Evolutionary conservation across 805 yeast genomes (phyloP).

Genomic region (Myxozyma neglecta): DNA sequence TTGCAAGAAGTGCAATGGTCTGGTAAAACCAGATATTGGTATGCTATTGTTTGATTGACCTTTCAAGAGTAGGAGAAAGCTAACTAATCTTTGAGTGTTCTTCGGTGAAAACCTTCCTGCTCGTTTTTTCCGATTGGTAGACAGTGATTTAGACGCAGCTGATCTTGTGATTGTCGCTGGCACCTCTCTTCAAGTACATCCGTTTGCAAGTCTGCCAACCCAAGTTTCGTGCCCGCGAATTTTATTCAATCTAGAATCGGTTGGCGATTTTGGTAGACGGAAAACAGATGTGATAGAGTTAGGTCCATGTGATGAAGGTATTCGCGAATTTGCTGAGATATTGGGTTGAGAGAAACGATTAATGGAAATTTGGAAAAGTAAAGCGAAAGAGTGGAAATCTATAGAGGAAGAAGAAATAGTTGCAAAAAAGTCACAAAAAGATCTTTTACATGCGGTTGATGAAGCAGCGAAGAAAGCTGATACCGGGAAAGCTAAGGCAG

Average conservation of each 20-base stretch:
- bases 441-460: slow-evolving; percentile 11
- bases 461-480: neutral
- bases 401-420: slow-evolving; percentile 17
- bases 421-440: slow-evolving; percentile 6
- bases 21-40: slow-evolving; percentile 86
- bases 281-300: slow-evolving; percentile 59
- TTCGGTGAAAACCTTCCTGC: slow-evolving; percentile 86
- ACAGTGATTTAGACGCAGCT: slow-evolving; percentile 51
- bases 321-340: slow-evolving; percentile 50
- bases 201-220: slow-evolving; percentile 81
- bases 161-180: slow-evolving; percentile 88
- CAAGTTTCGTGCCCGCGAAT: slow-evolving; percentile 56
- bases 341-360: slow-evolving; percentile 58
- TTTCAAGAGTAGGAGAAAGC: neutral
- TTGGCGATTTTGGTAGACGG: slow-evolving; percentile 66
- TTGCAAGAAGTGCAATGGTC: slow-evolving; percentile 68
- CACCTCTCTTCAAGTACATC: slow-evolving; percentile 83
- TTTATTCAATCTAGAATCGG: slow-evolving; percentile 70
- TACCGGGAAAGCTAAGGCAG: neutral
- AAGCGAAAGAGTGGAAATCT: slow-evolving; percentile 5
- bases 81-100: slow-evolving; percentile 47
- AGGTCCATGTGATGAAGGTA: slow-evolving; percentile 68
- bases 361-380: slow-evolving; percentile 14
- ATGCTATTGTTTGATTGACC: neutral
- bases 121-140: slow-evolving; percentile 69